Evolutionary conservation across 139 green algal species (phyloP), one percentile per base, ranked within the genome.

Genomic region (Closterium sp.): DNA sequence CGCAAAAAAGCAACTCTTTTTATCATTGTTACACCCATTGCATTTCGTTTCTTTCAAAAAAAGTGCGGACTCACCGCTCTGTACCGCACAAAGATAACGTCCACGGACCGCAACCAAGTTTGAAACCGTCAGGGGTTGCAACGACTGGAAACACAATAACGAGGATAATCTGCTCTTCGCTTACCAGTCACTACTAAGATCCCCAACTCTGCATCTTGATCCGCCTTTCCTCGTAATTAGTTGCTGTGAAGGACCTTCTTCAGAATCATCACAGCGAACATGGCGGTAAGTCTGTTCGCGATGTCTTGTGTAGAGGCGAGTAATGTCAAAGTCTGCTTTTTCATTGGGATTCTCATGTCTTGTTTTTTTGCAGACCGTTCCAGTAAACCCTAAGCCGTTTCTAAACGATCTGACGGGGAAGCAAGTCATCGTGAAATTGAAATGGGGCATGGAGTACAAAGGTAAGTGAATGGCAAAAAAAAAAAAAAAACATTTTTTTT

Each of bases 371-470:
- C 92, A 94, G 92, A 95, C 91, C 38, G 94, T 95, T 19, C 98
- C 98, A 10, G 97, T 99, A 13, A 99, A 99, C 95, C 98, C 98
- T 7, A 99, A 99, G 95, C 98, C 98, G 0, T 99, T 99, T 91
- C 89, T 99, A 45, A 98, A 98, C 50, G 97, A 99, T 27, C 94
- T 99, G 13, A 99, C 98, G 0, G 98, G 98, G 4, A 99, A 99
- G 94, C 95, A 95, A 22, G 96, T 99, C 19, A 97, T 99, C 34
- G 97, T 99, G 22, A 99, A 99, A 95, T 96, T 99, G 17, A 99
- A 99, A 93, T 99, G 98, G 98, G 98, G 98, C 9, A 99, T 99
- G 97, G 98, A 99, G 94, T 99, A 99, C 96, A 99, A 98, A 96
- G 97, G 93, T 92, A 11, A 5, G 90, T 84, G 38, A 50, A 50